phyloP scores from a whole-genome alignment of 257 asterid species.

The Solanum appendiculatum region DNA sequence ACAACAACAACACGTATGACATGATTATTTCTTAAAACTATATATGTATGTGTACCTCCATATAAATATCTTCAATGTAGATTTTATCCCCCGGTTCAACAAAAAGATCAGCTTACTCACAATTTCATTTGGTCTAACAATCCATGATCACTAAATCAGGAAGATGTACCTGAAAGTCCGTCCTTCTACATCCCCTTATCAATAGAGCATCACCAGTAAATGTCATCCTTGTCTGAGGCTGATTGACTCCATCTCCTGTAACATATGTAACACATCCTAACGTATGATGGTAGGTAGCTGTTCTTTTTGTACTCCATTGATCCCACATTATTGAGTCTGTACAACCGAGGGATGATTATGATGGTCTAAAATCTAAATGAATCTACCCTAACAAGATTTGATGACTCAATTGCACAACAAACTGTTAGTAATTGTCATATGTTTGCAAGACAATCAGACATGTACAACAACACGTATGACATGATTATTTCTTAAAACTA shows the following conservation, averaged over 20 bases:
- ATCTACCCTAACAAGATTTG: not conserved
- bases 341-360: not conserved
- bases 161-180: constrained; percentile 85
- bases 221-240: constrained; percentile 87
- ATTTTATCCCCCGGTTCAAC: constrained; percentile 82
- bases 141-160: not conserved
- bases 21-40: no score
- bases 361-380: not conserved
- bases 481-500: no score
- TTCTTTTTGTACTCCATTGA: not conserved
- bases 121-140: no score
- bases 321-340: not conserved
- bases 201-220: constrained; percentile 89
- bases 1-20: not conserved
- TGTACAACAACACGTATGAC: no score
- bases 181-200: constrained; percentile 96
- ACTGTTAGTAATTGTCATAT: not conserved
- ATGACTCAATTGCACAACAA: not conserved
- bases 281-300: constrained; percentile 34
- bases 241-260: constrained; percentile 75
- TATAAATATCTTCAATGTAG: constrained; percentile 61
- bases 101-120: constrained; percentile 75
- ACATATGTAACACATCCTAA: constrained; percentile 86
- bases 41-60: constrained; percentile 48
- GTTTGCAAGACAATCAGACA: not conserved